phyloP scores from a whole-genome alignment of 73 alveolate species.

The Uronychia setigera region DNA sequence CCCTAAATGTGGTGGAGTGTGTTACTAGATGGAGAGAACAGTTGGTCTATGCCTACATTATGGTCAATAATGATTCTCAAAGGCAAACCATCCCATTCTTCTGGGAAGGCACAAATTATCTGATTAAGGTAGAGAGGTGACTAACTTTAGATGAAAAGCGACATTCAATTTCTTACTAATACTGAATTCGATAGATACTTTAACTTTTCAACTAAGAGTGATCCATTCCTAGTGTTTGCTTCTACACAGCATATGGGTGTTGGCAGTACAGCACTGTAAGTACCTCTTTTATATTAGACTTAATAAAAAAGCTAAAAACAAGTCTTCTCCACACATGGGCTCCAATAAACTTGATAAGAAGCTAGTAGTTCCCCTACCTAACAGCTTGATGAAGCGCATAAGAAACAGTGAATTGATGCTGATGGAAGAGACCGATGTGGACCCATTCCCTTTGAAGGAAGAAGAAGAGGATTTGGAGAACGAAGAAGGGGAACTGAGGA shows the following conservation, averaged over 20 bases:
- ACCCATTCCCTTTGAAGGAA: not conserved
- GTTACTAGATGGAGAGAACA: slow-evolving; percentile 52
- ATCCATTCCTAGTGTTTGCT: slow-evolving; percentile 63
- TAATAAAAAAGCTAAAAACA: not conserved
- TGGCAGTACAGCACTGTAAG: not conserved
- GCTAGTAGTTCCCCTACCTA: slow-evolving; percentile 54
- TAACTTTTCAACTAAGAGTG: slow-evolving; percentile 47
- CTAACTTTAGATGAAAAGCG: slow-evolving; percentile 47
- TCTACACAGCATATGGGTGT: slow-evolving; percentile 20
- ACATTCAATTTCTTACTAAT: slow-evolving; percentile 24
- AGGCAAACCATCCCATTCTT: slow-evolving; percentile 41
- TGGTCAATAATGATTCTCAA: slow-evolving; percentile 9
- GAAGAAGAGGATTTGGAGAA: not conserved
- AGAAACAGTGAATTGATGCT: slow-evolving; percentile 46
- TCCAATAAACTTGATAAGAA: slow-evolving; percentile 11
- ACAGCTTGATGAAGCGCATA: slow-evolving; percentile 53
- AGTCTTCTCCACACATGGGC: not conserved
- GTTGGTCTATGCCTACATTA: slow-evolving; percentile 19
- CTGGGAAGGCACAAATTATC: slow-evolving; percentile 61
- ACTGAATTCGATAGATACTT: slow-evolving; percentile 50
- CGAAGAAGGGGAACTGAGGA: not conserved
- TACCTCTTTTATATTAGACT: not conserved
- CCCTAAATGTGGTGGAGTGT: slow-evolving; percentile 62
- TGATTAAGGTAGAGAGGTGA: slow-evolving; percentile 5
- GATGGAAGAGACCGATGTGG: slow-evolving; percentile 3